phyloP scores from a whole-genome alignment of 106 monocot genomes.

The Gastrodia elata region DNA sequence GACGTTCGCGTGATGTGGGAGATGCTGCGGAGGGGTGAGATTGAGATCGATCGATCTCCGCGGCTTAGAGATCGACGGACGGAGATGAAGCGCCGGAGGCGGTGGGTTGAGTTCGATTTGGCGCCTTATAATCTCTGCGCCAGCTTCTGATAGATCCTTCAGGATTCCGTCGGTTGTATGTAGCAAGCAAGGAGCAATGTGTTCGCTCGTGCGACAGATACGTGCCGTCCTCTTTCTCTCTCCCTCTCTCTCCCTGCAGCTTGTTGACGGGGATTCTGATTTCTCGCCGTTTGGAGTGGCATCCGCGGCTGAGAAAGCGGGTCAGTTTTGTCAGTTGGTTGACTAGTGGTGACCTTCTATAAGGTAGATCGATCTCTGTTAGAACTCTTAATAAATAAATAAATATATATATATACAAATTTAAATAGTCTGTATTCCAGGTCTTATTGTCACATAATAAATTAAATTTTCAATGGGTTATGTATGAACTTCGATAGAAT shows the following conservation, averaged over 20 bases:
- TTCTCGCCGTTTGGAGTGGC: not conserved
- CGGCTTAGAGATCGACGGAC: not conserved
- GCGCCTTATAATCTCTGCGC: slow-evolving; percentile 1
- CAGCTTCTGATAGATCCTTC: slow-evolving; percentile 2
- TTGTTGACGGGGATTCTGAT: not conserved
- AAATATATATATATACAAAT: no score
- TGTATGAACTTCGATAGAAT: no score
- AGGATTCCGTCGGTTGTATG: not conserved
- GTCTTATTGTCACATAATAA: no score
- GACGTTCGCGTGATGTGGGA: slow-evolving; percentile 43
- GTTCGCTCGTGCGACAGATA: no score
- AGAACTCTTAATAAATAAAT: no score
- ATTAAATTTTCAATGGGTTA: no score
- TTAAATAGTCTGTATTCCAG: no score
- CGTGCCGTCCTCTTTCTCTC: slow-evolving; percentile 2
- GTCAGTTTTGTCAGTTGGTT: no score
- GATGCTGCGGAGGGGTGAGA: slow-evolving; percentile 21
- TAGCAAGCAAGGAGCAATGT: not conserved
- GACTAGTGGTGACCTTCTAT: no score
- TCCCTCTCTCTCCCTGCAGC: not conserved
- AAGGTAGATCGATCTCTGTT: no score
- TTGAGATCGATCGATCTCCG: not conserved
- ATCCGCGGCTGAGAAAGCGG: not conserved
- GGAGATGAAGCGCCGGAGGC: not conserved
- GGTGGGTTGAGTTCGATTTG: slow-evolving; percentile 5